Conservation (phyloP, 805 yeast genomes). For the Candida takata region DNA sequence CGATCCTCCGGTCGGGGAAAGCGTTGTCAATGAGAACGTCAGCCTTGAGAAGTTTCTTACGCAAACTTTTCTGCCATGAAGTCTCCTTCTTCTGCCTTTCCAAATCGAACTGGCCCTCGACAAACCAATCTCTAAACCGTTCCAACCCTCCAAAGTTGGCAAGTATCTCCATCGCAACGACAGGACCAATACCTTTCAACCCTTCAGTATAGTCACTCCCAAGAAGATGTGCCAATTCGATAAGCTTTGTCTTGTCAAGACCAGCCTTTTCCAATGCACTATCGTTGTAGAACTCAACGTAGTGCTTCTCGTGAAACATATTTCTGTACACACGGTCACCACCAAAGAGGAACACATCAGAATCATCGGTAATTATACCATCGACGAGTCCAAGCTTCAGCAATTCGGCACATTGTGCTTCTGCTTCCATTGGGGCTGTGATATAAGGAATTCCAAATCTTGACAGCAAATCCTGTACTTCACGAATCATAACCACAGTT, state of each 20-base stretch:
- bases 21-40: constrained; percentile 48
- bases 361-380: constrained; percentile 95
- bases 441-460: constrained; percentile 92
- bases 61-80: constrained; percentile 48
- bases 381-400: constrained; percentile 68
- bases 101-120: constrained; percentile 33
- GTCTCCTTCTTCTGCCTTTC: constrained; percentile 35
- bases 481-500: constrained; percentile 75
- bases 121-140: constrained; percentile 34
- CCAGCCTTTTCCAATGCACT: constrained; percentile 63
- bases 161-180: constrained; percentile 79
- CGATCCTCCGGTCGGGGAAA: constrained; percentile 67
- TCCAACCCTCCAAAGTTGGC: constrained; percentile 64
- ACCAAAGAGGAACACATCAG: constrained; percentile 93
- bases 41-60: constrained; percentile 47
- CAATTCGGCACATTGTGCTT: constrained; percentile 93
- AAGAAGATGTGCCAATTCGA: constrained; percentile 73
- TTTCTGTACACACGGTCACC: constrained; percentile 80
- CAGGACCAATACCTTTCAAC: constrained; percentile 89
- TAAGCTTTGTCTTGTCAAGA: constrained; percentile 52
- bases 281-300: constrained; percentile 74
- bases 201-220: constrained; percentile 98
- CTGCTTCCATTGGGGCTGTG: constrained; percentile 98
- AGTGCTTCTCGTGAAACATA: constrained; percentile 89
- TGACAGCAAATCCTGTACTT: constrained; percentile 81